Base-by-base conservation (phyloP, 371 early-diverging fungal genomes). In the Mucor circinelloides region DNA sequence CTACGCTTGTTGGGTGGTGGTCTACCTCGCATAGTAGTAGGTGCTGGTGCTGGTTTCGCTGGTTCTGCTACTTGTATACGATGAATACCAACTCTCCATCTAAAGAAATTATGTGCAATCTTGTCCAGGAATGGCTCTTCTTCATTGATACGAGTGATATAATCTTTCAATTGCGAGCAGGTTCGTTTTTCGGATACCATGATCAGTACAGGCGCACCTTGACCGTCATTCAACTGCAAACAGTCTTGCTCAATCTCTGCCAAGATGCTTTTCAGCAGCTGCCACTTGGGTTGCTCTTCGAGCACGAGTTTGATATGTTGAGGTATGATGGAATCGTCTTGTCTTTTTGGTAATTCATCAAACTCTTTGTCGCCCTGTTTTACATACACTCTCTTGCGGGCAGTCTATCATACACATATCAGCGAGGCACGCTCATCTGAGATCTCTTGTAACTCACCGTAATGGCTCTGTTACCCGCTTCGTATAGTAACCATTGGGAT, bases 221-320 rank as follows among this genome's bases (percentile, higher is more conserved):
- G 23, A 7, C 63, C 66, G n/a, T 46, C 6, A 36, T 68, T 61
- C 23, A 64, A 36, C 31, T 25, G 25, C 27, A 69, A 5, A 6
- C 38, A 56, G 12, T 88, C 90, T 15, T 80, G 44, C 62, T 91
- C 88, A 12, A 98, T 91, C 63, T 97, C 96, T 21, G 86, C 71
- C 56, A 98, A 70, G 0, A 95, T 82, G 9, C 86, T 84, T 0
- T 73, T 75, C 21, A 98, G 63, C 2, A 90, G 80, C n/a, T 73
- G 71, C 94, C 97, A 97, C 75, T 98, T 98, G 2, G 98, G 98
- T 27, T 90, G 90, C 54, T 93, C 95, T 70, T 98, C 98, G 28
- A 97, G 71, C 12, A 90, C 87, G 0, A 94, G 88, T 55, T 84
- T 79, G 44, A 92, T 83, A 21, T 82, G 77, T 0, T 85, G 83